Percentiles rank a stretch among this genome's conserved stretches.
phyloP scores from a whole-genome alignment of 345 rosid species.

The Syzygium aromaticum region DNA sequence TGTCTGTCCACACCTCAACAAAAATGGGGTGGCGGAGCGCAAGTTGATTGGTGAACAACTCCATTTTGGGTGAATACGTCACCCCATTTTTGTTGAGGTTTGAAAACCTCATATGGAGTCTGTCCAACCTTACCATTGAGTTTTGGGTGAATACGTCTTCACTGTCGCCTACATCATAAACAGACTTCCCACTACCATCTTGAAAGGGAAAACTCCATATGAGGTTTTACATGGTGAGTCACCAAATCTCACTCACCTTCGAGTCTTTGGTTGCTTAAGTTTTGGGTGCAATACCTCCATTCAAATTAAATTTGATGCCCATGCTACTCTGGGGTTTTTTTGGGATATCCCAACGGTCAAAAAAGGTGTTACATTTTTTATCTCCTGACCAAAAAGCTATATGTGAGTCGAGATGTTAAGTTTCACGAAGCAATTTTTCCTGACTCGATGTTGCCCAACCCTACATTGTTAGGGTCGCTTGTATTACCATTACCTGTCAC shows the following conservation, averaged over 20 bases:
- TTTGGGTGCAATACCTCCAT: not conserved
- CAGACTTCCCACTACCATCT: not conserved
- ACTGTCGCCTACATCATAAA: not conserved
- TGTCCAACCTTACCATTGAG: not conserved
- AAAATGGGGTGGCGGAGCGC: not conserved
- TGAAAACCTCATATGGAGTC: no score
- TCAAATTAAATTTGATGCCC: not conserved
- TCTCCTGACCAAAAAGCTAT: not conserved
- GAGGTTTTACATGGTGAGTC: not conserved
- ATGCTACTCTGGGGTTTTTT: not conserved
- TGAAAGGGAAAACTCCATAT: not conserved
- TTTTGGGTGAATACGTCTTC: not conserved
- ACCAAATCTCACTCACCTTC: no score
- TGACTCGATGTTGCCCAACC: not conserved
- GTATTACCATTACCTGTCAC: not conserved
- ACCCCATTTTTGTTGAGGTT: no score
- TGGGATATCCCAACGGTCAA: not conserved
- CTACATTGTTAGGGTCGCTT: not conserved
- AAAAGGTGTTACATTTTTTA: accelerated
- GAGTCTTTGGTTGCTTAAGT: not conserved
- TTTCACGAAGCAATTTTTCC: not conserved
- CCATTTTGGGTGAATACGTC: no score
- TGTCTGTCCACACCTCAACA: not conserved
- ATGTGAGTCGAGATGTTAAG: not conserved
- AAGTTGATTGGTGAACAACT: no score